A percentile compares a stretch with the other conserved stretches of the same genome.
phyloP scores from a whole-genome alignment of 257 asterid genomes.

The Salvia splendens region DNA sequence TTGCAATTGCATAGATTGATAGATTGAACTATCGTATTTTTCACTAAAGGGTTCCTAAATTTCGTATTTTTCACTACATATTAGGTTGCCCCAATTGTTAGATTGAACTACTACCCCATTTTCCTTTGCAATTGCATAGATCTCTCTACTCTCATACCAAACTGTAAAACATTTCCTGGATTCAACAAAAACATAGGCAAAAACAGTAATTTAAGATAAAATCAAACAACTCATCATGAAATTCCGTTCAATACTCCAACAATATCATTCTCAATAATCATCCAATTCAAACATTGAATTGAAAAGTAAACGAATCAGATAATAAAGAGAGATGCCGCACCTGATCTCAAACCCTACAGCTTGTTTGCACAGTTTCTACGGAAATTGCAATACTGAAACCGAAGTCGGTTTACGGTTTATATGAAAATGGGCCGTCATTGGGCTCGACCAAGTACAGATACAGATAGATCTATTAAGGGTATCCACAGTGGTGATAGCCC shows the following conservation, averaged over 20 bases:
- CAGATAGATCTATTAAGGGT: neutral
- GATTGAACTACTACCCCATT: neutral
- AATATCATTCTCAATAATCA: neutral
- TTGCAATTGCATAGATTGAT: too few species aligned
- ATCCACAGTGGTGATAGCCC: too few species aligned
- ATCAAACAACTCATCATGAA: neutral
- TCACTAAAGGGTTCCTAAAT: neutral
- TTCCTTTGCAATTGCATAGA: neutral
- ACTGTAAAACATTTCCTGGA: too few species aligned
- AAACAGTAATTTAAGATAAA: neutral
- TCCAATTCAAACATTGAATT: neutral
- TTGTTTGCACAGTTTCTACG: neutral
- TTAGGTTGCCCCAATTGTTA: neutral
- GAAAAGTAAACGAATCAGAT: neutral
- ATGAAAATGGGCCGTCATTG: neutral
- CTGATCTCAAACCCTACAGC: slow-evolving; percentile 38
- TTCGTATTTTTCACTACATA: neutral
- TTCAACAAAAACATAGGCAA: slow-evolving; percentile 1
- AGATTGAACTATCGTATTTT: too few species aligned
- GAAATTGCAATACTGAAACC: slow-evolving; percentile 2
- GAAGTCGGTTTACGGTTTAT: neutral
- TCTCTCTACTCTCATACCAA: neutral
- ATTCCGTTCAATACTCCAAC: neutral
- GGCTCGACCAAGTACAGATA: neutral
- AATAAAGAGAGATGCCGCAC: slow-evolving; percentile 10